Conservation (phyloP, 768 basidiomycete genomes). For the Suillus weaverae region DNA sequence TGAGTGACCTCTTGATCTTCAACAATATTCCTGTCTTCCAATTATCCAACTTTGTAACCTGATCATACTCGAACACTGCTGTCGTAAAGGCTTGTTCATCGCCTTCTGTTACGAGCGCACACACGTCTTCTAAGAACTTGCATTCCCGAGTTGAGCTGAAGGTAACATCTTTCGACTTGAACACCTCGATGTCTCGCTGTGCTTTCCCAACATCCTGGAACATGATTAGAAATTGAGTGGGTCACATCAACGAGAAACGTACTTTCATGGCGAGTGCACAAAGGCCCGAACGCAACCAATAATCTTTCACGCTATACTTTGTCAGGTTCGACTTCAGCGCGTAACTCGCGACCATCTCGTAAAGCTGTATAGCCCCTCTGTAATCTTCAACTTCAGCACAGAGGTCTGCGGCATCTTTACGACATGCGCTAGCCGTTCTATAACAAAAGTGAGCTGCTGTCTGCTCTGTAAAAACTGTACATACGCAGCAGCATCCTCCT, state of each 20-base stretch:
- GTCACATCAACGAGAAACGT: slow-evolving; percentile 29
- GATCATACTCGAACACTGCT: slow-evolving; percentile 90
- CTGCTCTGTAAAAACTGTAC: slow-evolving; percentile 29
- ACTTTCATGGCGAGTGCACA: slow-evolving; percentile 90
- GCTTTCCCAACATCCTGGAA: slow-evolving; percentile 81
- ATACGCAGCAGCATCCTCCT: slow-evolving; percentile 95
- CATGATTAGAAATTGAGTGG: slow-evolving; percentile 9
- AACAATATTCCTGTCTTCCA: slow-evolving; percentile 94
- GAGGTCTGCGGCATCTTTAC: slow-evolving; percentile 94
- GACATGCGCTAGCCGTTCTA: slow-evolving; percentile 94
- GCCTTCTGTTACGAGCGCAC: slow-evolving; percentile 73
- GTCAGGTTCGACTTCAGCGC: slow-evolving; percentile 81
- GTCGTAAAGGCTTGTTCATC: slow-evolving; percentile 76
- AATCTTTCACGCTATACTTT: slow-evolving; percentile 99
- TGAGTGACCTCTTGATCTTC: slow-evolving; percentile 82
- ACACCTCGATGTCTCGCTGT: slow-evolving; percentile 74
- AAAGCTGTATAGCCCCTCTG: slow-evolving; percentile 79
- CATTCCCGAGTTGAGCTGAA: slow-evolving; percentile 90
- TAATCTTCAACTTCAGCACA: slow-evolving; percentile 89
- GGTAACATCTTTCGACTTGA: slow-evolving; percentile 78
- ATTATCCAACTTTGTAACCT: slow-evolving; percentile 89
- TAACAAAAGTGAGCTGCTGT: neutral
- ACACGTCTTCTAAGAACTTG: slow-evolving; percentile 78
- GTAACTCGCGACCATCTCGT: slow-evolving; percentile 87
- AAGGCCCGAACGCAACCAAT: slow-evolving; percentile 85